Evolutionary conservation across 805 yeast genomes (phyloP).

Genomic region (Saturnispora besseyi): DNA sequence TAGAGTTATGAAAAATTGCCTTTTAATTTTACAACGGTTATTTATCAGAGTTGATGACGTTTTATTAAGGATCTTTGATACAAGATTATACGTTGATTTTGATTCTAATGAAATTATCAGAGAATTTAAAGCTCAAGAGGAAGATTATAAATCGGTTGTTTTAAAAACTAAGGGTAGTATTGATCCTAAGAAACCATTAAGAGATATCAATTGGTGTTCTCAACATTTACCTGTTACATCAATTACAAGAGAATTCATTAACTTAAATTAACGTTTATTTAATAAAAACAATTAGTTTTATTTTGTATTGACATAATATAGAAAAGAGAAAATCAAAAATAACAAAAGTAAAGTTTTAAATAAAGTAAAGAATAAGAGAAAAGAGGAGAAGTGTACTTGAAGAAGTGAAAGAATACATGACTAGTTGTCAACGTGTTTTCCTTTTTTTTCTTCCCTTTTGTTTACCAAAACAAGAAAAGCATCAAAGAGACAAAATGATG

Average conservation of each 20-base stretch:
- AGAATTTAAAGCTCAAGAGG: conserved; percentile 69
- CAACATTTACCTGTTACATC: conserved; percentile 26
- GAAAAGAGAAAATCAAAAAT: neutral
- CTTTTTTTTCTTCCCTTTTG: too few relatives aligned
- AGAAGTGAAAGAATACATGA: neutral
- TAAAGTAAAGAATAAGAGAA: neutral
- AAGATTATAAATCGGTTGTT: conserved; percentile 38
- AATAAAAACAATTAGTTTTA: neutral
- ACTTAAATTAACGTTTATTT: neutral
- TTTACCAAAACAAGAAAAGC: too few relatives aligned
- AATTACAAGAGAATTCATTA: conserved; percentile 19
- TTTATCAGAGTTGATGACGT: conserved; percentile 89
- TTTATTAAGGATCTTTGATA: conserved; percentile 72
- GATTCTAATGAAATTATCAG: conserved; percentile 54
- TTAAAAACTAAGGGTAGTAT: conserved; percentile 23
- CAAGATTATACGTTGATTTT: conserved; percentile 76
- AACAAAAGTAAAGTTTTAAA: neutral
- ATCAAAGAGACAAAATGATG: too few relatives aligned
- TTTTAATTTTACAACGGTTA: conserved; percentile 65
- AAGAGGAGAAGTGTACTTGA: neutral
- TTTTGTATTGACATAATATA: neutral
- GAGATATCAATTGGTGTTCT: conserved; percentile 86
- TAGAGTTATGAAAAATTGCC: conserved; percentile 78
- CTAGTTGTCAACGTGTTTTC: too few relatives aligned
- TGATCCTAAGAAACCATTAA: conserved; percentile 58